phyloP scores from a whole-genome alignment of 306 rosid genomes.

The Sicyos baderoa region DNA sequence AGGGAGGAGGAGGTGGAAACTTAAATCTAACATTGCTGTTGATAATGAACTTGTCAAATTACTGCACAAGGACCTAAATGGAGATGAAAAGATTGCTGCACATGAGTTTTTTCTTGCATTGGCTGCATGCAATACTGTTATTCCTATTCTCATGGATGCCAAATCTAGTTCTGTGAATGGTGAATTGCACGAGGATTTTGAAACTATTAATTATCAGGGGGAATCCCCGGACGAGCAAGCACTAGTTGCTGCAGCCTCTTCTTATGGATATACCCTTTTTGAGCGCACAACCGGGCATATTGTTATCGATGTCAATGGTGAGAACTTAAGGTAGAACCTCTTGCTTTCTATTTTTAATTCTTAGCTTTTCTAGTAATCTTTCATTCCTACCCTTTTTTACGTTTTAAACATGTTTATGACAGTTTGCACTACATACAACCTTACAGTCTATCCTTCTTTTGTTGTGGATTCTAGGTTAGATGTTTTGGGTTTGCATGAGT shows the following conservation, averaged over 20 bases:
- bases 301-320: conserved; percentile 78
- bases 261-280: conserved; percentile 87
- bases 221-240: conserved; percentile 99
- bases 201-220: conserved; percentile 69
- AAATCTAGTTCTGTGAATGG: conserved; percentile 31
- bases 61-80: conserved; percentile 40
- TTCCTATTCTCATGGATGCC: conserved; percentile 48
- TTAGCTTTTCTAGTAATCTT: not conserved
- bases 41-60: conserved; percentile 52
- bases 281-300: conserved; percentile 98
- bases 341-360: conserved; percentile 28
- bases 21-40: conserved; percentile 55
- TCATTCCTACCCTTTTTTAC: not conserved
- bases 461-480: conserved; percentile 61
- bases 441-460: conserved; percentile 1
- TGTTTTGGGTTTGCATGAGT: conserved; percentile 92
- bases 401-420: conserved; percentile 11
- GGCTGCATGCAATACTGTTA: conserved; percentile 95
- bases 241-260: conserved; percentile 84
- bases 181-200: conserved; percentile 34
- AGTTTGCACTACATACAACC: not conserved
- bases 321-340: conserved; percentile 80
- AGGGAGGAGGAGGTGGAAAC: conserved; percentile 55
- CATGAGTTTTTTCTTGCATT: conserved; percentile 89
- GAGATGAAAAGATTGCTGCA: conserved; percentile 56